Conservation (phyloP, 169 alveolate genomes). For the Cryptosporidium tyzzeri region DNA sequence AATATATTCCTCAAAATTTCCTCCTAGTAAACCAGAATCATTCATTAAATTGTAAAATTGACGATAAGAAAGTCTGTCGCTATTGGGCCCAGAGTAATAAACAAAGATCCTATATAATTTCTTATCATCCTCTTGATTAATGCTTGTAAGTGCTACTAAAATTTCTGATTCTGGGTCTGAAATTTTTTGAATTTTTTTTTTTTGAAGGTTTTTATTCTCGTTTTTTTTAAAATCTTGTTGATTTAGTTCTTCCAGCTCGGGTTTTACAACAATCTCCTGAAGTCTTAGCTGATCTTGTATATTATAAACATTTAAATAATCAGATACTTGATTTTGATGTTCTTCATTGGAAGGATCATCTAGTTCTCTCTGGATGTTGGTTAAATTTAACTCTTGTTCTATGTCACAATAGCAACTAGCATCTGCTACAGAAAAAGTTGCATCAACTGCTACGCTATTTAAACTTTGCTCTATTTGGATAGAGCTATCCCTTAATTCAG, state of each 20-base stretch:
- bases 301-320: slow-evolving; percentile 2
- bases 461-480: not conserved
- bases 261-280: slow-evolving; percentile 13
- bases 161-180: slow-evolving; percentile 32
- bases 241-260: not conserved
- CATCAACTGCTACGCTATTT: slow-evolving; percentile 27
- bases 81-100: slow-evolving; percentile 65
- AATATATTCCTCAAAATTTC: slow-evolving; percentile 56
- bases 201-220: slow-evolving; percentile 8
- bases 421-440: slow-evolving; percentile 30
- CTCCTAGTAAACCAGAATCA: slow-evolving; percentile 72
- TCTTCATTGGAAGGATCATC: not conserved
- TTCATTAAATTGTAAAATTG: slow-evolving; percentile 70
- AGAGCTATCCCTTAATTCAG: slow-evolving; percentile 35
- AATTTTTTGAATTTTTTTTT: slow-evolving; percentile 13
- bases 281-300: not conserved
- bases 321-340: slow-evolving; percentile 22
- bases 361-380: not conserved
- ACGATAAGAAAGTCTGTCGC: slow-evolving; percentile 55
- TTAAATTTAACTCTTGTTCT: slow-evolving; percentile 15
- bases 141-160: slow-evolving; percentile 29
- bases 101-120: slow-evolving; percentile 61
- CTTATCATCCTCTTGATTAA: slow-evolving; percentile 57
- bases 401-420: slow-evolving; percentile 43
- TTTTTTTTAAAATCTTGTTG: not conserved